Percentiles rank a stretch among this genome's conserved stretches.
Conservation (phyloP, 2,329 filamentous ascomycete genomes). For the Colletotrichum nymphaeae region DNA sequence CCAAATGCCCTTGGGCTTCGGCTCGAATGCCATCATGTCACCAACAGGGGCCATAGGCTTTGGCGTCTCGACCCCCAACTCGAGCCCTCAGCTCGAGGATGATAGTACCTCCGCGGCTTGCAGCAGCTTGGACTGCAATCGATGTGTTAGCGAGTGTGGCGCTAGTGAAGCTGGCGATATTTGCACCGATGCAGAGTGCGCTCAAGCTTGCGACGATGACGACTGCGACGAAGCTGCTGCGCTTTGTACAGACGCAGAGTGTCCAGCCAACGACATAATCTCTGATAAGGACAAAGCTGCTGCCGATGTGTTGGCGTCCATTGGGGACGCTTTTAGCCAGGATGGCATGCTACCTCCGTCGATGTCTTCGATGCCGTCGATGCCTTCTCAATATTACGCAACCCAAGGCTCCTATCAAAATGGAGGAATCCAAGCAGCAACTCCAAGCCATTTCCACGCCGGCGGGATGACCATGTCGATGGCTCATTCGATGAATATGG, state of each 20-base stretch:
- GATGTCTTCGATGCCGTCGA: background rate
- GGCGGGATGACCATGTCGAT: background rate
- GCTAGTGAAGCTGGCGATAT: constrained; percentile 46
- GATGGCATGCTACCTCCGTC: background rate
- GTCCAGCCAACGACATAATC: constrained; percentile 36
- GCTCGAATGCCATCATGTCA: constrained; percentile 16
- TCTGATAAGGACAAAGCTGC: constrained; percentile 15
- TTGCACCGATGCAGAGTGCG: constrained; percentile 50
- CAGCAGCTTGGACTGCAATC: constrained; percentile 47
- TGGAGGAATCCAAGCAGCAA: background rate
- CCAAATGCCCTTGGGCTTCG: background rate
- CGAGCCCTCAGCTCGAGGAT: constrained; percentile 28
- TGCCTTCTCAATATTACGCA: constrained; percentile 3
- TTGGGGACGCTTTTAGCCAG: constrained; percentile 4
- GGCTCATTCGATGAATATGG: constrained; percentile 6
- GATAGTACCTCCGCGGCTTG: constrained; percentile 48
- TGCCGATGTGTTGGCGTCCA: constrained; percentile 12
- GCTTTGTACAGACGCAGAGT: constrained; percentile 50
- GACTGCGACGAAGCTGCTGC: constrained; percentile 49
- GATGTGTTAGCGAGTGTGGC: constrained; percentile 49
- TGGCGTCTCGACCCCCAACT: background rate
- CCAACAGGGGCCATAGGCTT: constrained; percentile 11
- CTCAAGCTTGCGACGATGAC: constrained; percentile 52
- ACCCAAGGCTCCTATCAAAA: background rate
- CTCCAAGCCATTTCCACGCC: background rate